Percentiles rank a stretch among this genome's conserved stretches.
phyloP scores from a whole-genome alignment of 148 eudicot genomes.

The Silene latifolia region DNA sequence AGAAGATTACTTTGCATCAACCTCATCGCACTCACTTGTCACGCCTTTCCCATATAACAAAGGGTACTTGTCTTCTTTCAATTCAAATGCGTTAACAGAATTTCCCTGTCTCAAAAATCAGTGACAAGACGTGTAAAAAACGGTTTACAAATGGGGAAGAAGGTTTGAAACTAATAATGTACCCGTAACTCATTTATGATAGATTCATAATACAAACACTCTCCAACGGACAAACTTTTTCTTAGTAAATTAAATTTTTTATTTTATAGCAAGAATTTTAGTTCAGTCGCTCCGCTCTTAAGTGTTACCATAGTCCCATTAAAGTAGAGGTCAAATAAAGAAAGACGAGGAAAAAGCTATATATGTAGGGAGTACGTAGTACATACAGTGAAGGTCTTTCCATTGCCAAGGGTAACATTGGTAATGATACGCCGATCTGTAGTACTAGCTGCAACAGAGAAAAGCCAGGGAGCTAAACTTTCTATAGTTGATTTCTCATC shows the following conservation, averaged over 20 bases:
- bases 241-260: no score
- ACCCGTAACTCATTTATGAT: no score
- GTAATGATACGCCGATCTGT: constrained; percentile 26
- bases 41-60: not conserved
- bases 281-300: no score
- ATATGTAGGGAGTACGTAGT: not conserved
- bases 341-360: not conserved
- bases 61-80: not conserved
- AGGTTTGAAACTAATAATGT: no score
- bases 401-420: constrained; percentile 29
- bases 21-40: not conserved
- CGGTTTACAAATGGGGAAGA: no score
- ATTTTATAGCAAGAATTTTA: no score
- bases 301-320: no score
- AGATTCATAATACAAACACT: no score
- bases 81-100: constrained; percentile 3
- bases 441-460: constrained; percentile 36
- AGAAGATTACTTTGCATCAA: constrained; percentile 15
- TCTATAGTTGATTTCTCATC: not conserved
- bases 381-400: constrained; percentile 26
- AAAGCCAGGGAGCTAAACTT: constrained; percentile 53
- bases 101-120: constrained; percentile 3
- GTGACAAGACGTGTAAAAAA: not conserved
- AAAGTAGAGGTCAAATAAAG: no score
- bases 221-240: no score